phyloP scores from a whole-genome alignment of 192 early-diverging fungal species.

The Radiomyces spectabilis region DNA sequence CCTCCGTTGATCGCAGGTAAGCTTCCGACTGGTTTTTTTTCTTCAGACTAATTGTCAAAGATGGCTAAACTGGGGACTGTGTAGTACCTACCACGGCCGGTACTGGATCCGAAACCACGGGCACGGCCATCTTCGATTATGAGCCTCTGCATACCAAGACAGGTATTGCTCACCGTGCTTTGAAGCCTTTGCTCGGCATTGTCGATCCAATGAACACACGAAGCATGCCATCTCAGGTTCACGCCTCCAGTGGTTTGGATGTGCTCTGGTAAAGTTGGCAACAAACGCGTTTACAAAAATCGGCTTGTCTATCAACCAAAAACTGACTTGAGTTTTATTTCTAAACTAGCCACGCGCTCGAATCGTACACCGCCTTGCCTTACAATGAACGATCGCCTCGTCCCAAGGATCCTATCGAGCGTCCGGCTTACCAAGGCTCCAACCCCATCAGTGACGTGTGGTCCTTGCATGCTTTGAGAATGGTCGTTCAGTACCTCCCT shows the following conservation, averaged over 20 bases:
- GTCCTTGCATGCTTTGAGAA: slow-evolving; percentile 69
- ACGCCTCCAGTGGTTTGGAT: slow-evolving; percentile 79
- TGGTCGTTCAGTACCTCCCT: slow-evolving; percentile 76
- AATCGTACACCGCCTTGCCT: slow-evolving; percentile 88
- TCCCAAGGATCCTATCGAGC: slow-evolving; percentile 70
- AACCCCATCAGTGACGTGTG: slow-evolving; percentile 92
- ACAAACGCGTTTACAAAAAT: neutral
- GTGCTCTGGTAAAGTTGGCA: slow-evolving; percentile 51
- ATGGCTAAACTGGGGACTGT: neutral
- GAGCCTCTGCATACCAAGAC: slow-evolving; percentile 79
- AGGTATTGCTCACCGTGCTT: slow-evolving; percentile 77
- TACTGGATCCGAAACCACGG: slow-evolving; percentile 87
- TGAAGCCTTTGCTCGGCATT: slow-evolving; percentile 81
- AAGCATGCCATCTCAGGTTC: slow-evolving; percentile 80
- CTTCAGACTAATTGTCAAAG: neutral
- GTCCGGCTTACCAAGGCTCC: slow-evolving; percentile 88
- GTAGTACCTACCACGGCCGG: slow-evolving; percentile 40
- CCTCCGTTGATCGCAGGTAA: slow-evolving; percentile 73
- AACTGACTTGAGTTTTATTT: neutral
- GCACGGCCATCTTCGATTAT: slow-evolving; percentile 92
- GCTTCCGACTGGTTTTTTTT: slow-evolving; percentile 1
- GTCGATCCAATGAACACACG: slow-evolving; percentile 85
- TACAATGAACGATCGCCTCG: slow-evolving; percentile 70
- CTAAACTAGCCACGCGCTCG: slow-evolving; percentile 67
- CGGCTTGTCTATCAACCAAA: neutral